phyloP scores from a whole-genome alignment of 805 yeast species.

The Pichia rugopelliculosa region DNA sequence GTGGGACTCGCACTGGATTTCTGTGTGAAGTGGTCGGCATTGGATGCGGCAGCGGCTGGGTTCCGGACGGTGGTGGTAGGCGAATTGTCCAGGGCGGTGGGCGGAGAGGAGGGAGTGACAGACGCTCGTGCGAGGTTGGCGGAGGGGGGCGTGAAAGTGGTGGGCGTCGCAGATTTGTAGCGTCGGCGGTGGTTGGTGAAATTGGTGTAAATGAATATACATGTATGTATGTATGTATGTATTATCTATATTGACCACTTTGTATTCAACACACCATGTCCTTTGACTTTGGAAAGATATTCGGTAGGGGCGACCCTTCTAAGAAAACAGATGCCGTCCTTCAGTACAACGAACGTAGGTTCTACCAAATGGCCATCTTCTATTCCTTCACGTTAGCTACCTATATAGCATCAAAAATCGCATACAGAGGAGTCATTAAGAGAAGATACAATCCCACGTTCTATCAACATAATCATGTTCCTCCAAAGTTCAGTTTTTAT shows the following conservation, averaged over 20 bases:
- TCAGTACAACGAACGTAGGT: conserved; percentile 54
- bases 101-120: background rate
- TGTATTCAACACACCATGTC: conserved; percentile 3
- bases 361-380: conserved; percentile 64
- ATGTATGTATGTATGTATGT: too few species aligned
- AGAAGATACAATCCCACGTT: conserved; percentile 68
- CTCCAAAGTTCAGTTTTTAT: conserved; percentile 75
- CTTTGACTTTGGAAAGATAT: conserved; percentile 25
- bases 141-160: background rate
- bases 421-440: conserved; percentile 64
- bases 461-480: conserved; percentile 80
- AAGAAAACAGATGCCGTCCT: conserved; percentile 28
- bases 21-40: conserved; percentile 47
- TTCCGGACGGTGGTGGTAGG: background rate
- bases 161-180: conserved; percentile 33
- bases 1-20: conserved; percentile 85
- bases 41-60: background rate
- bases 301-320: conserved; percentile 23
- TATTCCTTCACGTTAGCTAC: conserved; percentile 68
- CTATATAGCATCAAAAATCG: conserved; percentile 62
- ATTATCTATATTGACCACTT: too few species aligned
- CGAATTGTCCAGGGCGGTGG: background rate
- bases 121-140: background rate
- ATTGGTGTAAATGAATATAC: too few species aligned
- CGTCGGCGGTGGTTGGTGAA: too few species aligned